Percentiles rank a stretch among this genome's conserved stretches.
Conservation (phyloP, 306 rosid genomes). For the Arachis stenosperma region DNA sequence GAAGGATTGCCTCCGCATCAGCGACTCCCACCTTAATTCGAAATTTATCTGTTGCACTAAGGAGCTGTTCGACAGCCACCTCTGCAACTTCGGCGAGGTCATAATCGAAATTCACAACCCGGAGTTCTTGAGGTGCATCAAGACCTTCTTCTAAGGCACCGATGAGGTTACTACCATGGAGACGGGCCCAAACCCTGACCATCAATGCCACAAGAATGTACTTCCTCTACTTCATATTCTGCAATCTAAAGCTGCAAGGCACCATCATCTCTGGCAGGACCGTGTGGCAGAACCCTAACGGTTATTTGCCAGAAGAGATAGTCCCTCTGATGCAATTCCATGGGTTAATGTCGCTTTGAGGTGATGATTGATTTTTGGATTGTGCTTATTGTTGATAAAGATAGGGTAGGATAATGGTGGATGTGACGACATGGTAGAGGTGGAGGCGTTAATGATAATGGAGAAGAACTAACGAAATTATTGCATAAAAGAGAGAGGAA, state of each 20-base stretch:
- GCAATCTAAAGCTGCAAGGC: slow-evolving; percentile 70
- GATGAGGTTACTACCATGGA: slow-evolving; percentile 45
- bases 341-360: slow-evolving; percentile 70
- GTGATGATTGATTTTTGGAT: no score
- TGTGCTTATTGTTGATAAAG: no score
- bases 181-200: slow-evolving; percentile 33
- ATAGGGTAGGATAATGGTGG: no score
- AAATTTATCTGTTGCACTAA: slow-evolving; percentile 67
- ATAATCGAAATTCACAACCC: slow-evolving; percentile 60
- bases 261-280: slow-evolving; percentile 77
- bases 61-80: slow-evolving; percentile 42
- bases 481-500: no score
- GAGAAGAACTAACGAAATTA: no score
- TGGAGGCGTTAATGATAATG: no score
- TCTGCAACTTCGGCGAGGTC: slow-evolving; percentile 73
- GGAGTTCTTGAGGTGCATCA: slow-evolving; percentile 60
- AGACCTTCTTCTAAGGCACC: slow-evolving; percentile 67
- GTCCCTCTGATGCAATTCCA: slow-evolving; percentile 80
- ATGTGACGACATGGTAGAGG: no score
- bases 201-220: slow-evolving; percentile 80
- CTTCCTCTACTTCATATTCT: slow-evolving; percentile 88
- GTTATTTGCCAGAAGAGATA: slow-evolving; percentile 90
- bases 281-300: slow-evolving; percentile 84
- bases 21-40: slow-evolving; percentile 66
- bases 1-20: slow-evolving; percentile 68